Conservation (phyloP, 1,284 basidiomycete genomes). For the Ustilago trichophora region DNA sequence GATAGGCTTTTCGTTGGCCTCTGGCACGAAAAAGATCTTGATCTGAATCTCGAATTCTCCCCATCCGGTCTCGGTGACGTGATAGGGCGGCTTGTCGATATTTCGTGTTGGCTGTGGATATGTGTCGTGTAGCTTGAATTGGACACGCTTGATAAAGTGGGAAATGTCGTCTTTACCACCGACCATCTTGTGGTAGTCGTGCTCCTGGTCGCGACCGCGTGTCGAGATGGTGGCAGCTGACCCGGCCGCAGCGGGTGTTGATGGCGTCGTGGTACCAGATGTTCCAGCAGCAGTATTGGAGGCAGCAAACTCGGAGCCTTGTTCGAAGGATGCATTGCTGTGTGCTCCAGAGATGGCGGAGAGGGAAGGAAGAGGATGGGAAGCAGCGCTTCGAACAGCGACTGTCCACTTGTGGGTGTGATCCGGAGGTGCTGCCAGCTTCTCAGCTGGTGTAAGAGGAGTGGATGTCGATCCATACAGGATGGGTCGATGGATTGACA, state of each 20-base stretch:
- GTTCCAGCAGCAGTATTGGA: conserved; percentile 15
- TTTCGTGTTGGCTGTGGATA: conserved; percentile 89
- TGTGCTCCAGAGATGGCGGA: conserved; percentile 30
- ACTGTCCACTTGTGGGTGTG: conserved; percentile 99
- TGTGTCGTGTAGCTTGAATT: conserved; percentile 97
- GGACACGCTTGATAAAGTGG: conserved; percentile 78
- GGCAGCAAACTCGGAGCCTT: conserved; percentile 34
- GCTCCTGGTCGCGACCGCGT: conserved; percentile 57
- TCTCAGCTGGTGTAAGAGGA: conserved; percentile 80
- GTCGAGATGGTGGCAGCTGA: conserved; percentile 45
- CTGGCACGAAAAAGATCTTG: conserved; percentile 87
- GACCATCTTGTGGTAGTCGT: conserved; percentile 63
- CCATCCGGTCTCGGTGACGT: conserved; percentile 97
- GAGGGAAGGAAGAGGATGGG: conserved; percentile 67
- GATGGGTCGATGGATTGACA: conserved; percentile 87
- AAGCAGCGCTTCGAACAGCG: conserved; percentile 77
- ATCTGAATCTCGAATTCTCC: conserved; percentile 98
- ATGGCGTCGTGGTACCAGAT: background rate
- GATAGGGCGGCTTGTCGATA: conserved; percentile 90
- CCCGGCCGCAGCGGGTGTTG: conserved; percentile 4
- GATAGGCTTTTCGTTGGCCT: conserved; percentile 90
- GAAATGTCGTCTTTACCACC: conserved; percentile 65
- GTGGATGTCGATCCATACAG: conserved; percentile 96
- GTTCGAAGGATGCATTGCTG: conserved; percentile 20
- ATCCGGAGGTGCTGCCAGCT: conserved; percentile 72